A percentile compares a stretch with the other conserved stretches of the same genome.
phyloP scores from a whole-genome alignment of 352 stramenopile species.

The Pseudoperonospora humuli region DNA sequence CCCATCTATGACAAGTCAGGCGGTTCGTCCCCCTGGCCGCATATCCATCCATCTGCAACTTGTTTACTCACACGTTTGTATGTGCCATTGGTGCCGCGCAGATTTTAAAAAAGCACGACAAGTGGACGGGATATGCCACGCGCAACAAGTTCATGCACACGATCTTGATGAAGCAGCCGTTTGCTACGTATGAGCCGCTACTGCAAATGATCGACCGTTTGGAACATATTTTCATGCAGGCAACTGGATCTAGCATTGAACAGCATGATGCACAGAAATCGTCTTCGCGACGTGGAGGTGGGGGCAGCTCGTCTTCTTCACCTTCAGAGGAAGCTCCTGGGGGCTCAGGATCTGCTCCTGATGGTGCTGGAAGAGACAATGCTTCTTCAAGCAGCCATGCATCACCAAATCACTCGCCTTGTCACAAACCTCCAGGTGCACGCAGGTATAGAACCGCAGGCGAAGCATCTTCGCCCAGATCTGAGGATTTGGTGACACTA shows the following conservation, averaged over 20 bases:
- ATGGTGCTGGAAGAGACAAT: conserved; percentile 3
- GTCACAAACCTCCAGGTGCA: conserved; percentile 22
- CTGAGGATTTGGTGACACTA: conserved; percentile 56
- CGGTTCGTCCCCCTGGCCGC: conserved; percentile 11
- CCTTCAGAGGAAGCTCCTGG: conserved; percentile 9
- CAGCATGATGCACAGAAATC: conserved; percentile 66
- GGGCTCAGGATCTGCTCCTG: conserved; percentile 3
- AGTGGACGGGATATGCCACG: conserved; percentile 88
- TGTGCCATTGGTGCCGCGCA: conserved; percentile 9
- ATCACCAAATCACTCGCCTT: conserved; percentile 22
- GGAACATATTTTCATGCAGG: conserved; percentile 84
- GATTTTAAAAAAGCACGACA: conserved; percentile 88
- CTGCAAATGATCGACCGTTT: conserved; percentile 83
- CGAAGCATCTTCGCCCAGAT: conserved; percentile 31
- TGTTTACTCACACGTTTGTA: conserved; percentile 2
- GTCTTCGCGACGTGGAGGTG: conserved; percentile 27
- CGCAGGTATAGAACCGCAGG: conserved; percentile 20
- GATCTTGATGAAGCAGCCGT: conserved; percentile 86
- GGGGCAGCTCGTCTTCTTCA: conserved; percentile 23
- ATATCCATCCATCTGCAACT: not conserved
- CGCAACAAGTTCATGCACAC: conserved; percentile 87
- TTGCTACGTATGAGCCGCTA: conserved; percentile 77
- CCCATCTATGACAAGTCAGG: conserved; percentile 6
- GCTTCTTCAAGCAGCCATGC: conserved; percentile 10
- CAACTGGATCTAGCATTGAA: conserved; percentile 80